Percentiles rank a stretch among this genome's conserved stretches.
Conservation (phyloP, 306 rosid genomes). For the Vicia faba region DNA sequence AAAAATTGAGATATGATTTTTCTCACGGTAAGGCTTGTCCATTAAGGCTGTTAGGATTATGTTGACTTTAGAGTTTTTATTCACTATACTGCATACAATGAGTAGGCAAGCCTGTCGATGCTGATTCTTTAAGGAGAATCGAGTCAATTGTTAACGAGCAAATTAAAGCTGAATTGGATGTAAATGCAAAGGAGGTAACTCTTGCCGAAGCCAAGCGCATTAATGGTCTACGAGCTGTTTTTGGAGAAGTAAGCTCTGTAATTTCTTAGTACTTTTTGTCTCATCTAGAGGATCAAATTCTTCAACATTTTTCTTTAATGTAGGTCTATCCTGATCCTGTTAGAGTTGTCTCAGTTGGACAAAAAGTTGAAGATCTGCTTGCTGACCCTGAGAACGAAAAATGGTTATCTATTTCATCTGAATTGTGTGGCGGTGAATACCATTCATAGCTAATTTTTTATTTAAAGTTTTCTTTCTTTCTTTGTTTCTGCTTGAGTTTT, state of each 20-base stretch:
- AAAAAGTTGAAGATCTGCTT: slow-evolving; percentile 82
- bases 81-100: slow-evolving; percentile 45
- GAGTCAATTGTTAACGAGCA: slow-evolving; percentile 88
- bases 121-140: slow-evolving; percentile 72
- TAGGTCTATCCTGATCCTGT: slow-evolving; percentile 99
- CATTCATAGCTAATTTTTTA: slow-evolving; percentile 27
- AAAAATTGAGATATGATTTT: slow-evolving; percentile 93
- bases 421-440: slow-evolving; percentile 84
- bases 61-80: slow-evolving; percentile 2
- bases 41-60: slow-evolving; percentile 25
- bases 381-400: slow-evolving; percentile 70
- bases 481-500: slow-evolving; percentile 31
- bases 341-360: slow-evolving; percentile 85
- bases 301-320: slow-evolving; percentile 38
- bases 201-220: slow-evolving; percentile 77
- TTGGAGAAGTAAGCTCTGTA: slow-evolving; percentile 80
- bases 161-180: slow-evolving; percentile 79
- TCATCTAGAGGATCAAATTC: slow-evolving; percentile 13
- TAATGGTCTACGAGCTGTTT: slow-evolving; percentile 92
- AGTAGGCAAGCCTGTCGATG: slow-evolving; percentile 86
- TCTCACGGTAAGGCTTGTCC: slow-evolving; percentile 75
- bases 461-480: slow-evolving; percentile 24
- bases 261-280: slow-evolving; percentile 32
- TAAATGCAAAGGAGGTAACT: slow-evolving; percentile 69
- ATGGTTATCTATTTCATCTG: slow-evolving; percentile 82